A percentile compares a stretch with the other conserved stretches of the same genome.
phyloP scores from a whole-genome alignment of 2,329 filamentous ascomycete genomes.

The Diaporthe sp. region DNA sequence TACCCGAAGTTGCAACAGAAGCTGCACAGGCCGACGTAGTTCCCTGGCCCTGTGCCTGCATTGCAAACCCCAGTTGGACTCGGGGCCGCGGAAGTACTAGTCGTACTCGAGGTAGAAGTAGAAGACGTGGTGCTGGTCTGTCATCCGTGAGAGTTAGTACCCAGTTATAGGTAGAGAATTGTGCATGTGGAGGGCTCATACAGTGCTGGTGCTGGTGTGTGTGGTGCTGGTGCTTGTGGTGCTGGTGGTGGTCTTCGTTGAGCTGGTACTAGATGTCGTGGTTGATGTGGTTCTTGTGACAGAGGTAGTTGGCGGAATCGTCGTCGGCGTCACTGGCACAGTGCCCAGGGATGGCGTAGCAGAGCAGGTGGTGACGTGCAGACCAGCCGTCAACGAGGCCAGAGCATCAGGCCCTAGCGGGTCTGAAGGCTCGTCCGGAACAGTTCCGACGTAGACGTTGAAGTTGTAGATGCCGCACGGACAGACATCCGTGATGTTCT shows the following conservation, averaged over 20 bases:
- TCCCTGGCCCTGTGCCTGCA: conserved; percentile 27
- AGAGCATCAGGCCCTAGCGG: conserved; percentile 53
- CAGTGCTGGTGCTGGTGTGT: background rate
- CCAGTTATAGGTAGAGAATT: background rate
- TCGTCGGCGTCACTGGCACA: conserved; percentile 43
- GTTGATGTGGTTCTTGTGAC: background rate
- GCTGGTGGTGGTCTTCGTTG: background rate
- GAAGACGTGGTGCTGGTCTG: conserved; percentile 1
- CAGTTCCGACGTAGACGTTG: conserved; percentile 67
- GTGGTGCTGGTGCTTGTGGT: background rate
- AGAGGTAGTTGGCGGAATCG: conserved; percentile 31
- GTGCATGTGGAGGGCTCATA: background rate
- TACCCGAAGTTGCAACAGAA: conserved; percentile 42
- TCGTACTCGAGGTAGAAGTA: background rate
- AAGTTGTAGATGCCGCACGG: conserved; percentile 69
- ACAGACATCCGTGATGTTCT: conserved; percentile 63
- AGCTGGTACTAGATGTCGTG: background rate
- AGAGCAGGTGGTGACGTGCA: conserved; percentile 48
- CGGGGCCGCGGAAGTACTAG: background rate
- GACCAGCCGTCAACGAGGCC: conserved; percentile 46
- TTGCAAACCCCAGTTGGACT: background rate
- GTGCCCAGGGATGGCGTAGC: conserved; percentile 42
- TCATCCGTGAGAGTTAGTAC: background rate
- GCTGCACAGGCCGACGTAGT: conserved; percentile 42
- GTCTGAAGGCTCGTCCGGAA: conserved; percentile 56